Percentiles rank a stretch among this genome's conserved stretches.
Evolutionary conservation across 441 rosid genomes (phyloP).

Genomic region (Pelargonium citronellum): DNA sequence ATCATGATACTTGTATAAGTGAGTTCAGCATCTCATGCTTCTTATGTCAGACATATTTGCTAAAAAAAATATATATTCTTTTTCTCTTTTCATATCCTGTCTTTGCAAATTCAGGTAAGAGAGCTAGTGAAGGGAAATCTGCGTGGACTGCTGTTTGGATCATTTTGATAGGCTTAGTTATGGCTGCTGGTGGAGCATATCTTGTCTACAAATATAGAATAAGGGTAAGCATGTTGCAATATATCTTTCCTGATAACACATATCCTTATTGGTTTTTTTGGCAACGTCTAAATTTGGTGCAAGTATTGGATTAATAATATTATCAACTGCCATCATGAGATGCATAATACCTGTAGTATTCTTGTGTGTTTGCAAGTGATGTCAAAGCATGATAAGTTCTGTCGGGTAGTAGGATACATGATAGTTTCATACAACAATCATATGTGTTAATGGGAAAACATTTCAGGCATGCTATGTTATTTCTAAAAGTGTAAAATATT

Average conservation of each 20-base stretch:
- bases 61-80: constrained; percentile 18
- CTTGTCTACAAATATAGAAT: constrained; percentile 84
- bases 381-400: too few relatives aligned
- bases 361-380: too few relatives aligned
- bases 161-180: constrained; percentile 70
- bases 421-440: neutral
- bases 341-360: neutral
- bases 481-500: neutral
- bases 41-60: neutral
- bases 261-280: neutral
- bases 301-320: neutral
- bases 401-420: neutral
- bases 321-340: neutral
- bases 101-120: constrained; percentile 50
- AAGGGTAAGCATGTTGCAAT: constrained; percentile 51
- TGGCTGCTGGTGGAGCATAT: constrained; percentile 82
- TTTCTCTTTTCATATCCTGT: constrained; percentile 18
- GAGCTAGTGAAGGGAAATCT: constrained; percentile 54
- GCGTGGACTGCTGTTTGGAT: constrained; percentile 86
- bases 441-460: neutral
- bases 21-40: constrained; percentile 24
- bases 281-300: neutral
- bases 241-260: too few relatives aligned
- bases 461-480: neutral
- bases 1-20: constrained; percentile 97